Evolutionary conservation across 352 stramenopile species (phyloP), one percentile per base, ranked within the genome.

Genomic region (Phytophthora sp.): DNA sequence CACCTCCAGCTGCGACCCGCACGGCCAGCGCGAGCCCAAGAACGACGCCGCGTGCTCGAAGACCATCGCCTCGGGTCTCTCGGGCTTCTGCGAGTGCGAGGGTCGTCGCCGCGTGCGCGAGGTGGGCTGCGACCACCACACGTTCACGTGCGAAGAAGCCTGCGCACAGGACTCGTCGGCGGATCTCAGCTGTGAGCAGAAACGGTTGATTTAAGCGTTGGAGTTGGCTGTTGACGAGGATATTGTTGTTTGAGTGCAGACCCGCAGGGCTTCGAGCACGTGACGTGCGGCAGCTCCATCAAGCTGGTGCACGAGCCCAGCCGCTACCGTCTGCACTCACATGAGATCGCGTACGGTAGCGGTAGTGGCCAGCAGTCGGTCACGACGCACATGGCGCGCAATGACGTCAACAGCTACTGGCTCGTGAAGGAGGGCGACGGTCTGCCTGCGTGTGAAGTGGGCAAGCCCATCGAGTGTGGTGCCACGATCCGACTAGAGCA

Each of bases 361-460:
- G 87, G 87, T 31, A 95, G 87, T 45, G 71, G 77, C 2, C 87
- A 95, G 69, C 87, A 95, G 72, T 95, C 84, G 17, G 62, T 95
- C 39, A 95, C 87, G 9, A 68, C 84, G 21, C 76, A 91, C 62
- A 62, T 70, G 30, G 69, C 84, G 27, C 77, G 83, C 31, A 91
- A 93, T 42, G 87, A 95, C 49, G 79, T 84, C 52, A 95, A 93
- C 72, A 92, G 87, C 66, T 92, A 92, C 57, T 95, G 87, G 87
- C 73, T 95, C 52, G 80, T 95, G 35, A 95, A 94, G 57, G 85
- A 94, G 50, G 85, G 64, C 31, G 82, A 94, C 50, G 57, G 63
- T 6, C 72, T 68, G 20, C 26, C 57, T 2, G 76, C 72, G 17
- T 94, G 83, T 50, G 54, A 61, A 12, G 53, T 72, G 53, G 82